phyloP scores from a whole-genome alignment of 805 yeast genomes.

The Metschnikowia proteae region DNA sequence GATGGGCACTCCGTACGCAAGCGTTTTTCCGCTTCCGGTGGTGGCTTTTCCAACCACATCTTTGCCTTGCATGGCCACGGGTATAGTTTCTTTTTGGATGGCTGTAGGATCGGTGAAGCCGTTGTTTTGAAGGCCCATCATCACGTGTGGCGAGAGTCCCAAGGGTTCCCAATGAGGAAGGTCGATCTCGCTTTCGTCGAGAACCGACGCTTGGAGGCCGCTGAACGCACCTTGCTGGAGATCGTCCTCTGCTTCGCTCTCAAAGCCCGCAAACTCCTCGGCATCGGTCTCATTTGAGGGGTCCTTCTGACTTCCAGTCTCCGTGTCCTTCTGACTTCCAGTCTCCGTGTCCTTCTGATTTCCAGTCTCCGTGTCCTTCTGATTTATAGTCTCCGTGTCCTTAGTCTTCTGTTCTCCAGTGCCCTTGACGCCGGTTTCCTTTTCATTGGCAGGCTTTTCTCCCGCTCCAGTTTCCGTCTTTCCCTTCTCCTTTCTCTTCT shows the following conservation, averaged over 20 bases:
- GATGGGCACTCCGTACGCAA: conserved; percentile 93
- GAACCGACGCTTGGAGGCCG: conserved; percentile 10
- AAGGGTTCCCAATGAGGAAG: conserved; percentile 60
- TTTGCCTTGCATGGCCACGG: conserved; percentile 63
- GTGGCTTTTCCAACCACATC: conserved; percentile 95
- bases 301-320: conserved; percentile 19
- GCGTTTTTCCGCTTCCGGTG: conserved; percentile 96
- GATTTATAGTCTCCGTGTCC: conserved; percentile 7
- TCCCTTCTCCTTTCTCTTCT: conserved; percentile 11
- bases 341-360: conserved; percentile 14
- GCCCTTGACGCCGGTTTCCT: too few relatives aligned
- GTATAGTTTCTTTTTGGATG: conserved; percentile 75
- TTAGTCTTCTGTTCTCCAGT: background rate
- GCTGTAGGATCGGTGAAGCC: conserved; percentile 74
- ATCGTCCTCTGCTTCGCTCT: conserved; percentile 3
- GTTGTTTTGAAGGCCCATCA: conserved; percentile 57
- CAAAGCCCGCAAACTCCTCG: conserved; percentile 28
- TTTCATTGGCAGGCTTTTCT: too few relatives aligned
- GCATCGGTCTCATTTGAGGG: background rate
- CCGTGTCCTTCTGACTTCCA: conserved; percentile 21
- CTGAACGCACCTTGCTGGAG: background rate
- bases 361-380: background rate
- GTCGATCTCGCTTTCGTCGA: conserved; percentile 37
- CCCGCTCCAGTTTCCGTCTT: conserved; percentile 5
- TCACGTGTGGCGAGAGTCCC: conserved; percentile 49